These are phyloP conservation scores for Boechera retrofracta DNA, from an alignment of 345 rosid species.

Conservation along the genomic window DNA sequence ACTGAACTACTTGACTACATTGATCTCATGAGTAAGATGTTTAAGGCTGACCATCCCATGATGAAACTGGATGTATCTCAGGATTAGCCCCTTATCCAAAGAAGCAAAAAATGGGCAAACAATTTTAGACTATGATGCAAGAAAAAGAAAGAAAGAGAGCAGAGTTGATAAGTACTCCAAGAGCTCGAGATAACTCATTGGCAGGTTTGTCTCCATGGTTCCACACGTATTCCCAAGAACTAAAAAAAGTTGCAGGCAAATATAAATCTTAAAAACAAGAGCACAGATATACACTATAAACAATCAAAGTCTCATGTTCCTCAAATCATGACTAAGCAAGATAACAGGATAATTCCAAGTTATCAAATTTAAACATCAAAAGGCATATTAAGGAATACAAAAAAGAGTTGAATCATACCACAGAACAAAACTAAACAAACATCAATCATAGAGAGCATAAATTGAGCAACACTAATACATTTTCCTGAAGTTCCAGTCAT, in stretches of 20 bases:
- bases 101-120: slow-evolving; percentile 35
- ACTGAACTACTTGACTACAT: slow-evolving; percentile 36
- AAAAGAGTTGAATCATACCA: slow-evolving; percentile 2
- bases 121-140: slow-evolving; percentile 35
- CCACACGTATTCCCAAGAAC: slow-evolving; percentile 7
- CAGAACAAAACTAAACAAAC: neutral
- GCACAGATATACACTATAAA: neutral
- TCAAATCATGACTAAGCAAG: slow-evolving; percentile 19
- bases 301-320: slow-evolving; percentile 16
- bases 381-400: neutral
- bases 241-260: neutral
- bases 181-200: slow-evolving; percentile 24
- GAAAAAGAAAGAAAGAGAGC: neutral
- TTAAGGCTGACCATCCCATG: slow-evolving; percentile 38
- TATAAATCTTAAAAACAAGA: neutral
- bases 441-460: neutral
- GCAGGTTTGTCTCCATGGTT: slow-evolving; percentile 16
- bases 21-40: slow-evolving; percentile 35
- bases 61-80: slow-evolving; percentile 42
- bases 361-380: neutral
- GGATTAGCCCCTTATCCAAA: slow-evolving; percentile 44
- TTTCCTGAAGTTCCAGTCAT: neutral
- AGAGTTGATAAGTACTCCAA: slow-evolving; percentile 17
- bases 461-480: neutral
- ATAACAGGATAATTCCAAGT: neutral